Evolutionary conservation across 1,284 basidiomycete genomes (phyloP).

Genomic region (Porogramme epimiltina): DNA sequence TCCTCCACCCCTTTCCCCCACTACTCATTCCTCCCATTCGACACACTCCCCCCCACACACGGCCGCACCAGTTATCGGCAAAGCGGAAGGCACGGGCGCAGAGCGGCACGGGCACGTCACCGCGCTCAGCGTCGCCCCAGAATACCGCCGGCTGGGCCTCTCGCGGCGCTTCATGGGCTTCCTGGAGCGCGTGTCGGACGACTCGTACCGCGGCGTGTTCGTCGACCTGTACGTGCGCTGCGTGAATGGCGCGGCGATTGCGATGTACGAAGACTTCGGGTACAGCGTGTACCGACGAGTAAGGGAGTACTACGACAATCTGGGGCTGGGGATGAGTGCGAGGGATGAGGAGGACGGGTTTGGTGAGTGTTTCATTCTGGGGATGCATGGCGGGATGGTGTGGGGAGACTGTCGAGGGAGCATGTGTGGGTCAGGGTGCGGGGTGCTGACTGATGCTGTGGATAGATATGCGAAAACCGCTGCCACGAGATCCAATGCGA

Average conservation of each 20-base stretch:
- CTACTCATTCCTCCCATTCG: neutral
- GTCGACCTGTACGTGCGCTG: constrained; percentile 92
- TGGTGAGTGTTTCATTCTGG: constrained; percentile 54
- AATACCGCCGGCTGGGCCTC: constrained; percentile 84
- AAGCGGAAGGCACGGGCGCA: constrained; percentile 71
- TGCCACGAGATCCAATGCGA: constrained; percentile 63
- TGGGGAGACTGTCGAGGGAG: neutral
- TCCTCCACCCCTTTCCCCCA: neutral
- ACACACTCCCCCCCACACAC: neutral
- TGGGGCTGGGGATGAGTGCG: constrained; percentile 67
- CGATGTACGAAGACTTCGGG: constrained; percentile 85
- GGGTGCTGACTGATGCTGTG: neutral
- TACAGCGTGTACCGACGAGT: constrained; percentile 88
- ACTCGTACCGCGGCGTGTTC: constrained; percentile 78
- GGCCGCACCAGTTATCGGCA: constrained; percentile 69
- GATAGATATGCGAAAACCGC: constrained; percentile 86
- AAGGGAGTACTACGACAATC: constrained; percentile 81
- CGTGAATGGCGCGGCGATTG: constrained; percentile 74
- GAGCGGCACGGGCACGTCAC: constrained; percentile 94
- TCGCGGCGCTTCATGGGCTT: constrained; percentile 82
- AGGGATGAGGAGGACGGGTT: constrained; percentile 89
- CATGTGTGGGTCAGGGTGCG: neutral
- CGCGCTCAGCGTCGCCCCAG: constrained; percentile 88
- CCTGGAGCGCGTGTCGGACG: constrained; percentile 81
- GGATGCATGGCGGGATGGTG: too few species aligned